These are phyloP conservation scores for Didymella exigua DNA, from an alignment of 2,329 filamentous ascomycete species.

Conservation along the genomic window DNA sequence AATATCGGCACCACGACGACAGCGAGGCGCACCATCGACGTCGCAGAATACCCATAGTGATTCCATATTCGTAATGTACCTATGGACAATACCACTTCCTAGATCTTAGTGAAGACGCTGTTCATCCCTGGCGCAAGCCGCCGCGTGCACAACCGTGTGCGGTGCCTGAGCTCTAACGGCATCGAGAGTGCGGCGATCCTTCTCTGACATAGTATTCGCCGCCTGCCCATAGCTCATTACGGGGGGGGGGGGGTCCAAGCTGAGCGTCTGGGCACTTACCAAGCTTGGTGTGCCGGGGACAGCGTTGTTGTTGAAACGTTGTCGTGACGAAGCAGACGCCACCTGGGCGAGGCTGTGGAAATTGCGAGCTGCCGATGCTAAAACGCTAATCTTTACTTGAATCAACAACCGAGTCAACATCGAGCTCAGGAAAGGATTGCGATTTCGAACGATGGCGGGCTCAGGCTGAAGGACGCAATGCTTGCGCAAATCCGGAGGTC, in stretches of 20 bases:
- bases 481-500: conserved; percentile 15
- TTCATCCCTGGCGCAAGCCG: not conserved
- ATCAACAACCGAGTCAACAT: not conserved
- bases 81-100: not conserved
- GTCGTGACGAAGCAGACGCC: not conserved
- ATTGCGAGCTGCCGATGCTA: not conserved
- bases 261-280: not conserved
- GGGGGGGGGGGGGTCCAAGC: not conserved
- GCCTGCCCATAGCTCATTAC: conserved; percentile 3
- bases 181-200: not conserved
- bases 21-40: not conserved
- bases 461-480: conserved; percentile 8
- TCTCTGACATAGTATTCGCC: not conserved
- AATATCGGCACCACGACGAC: not conserved
- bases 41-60: not conserved
- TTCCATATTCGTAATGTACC: not conserved
- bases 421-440: not conserved
- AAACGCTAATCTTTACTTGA: not conserved
- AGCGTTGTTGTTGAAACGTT: conserved; percentile 8
- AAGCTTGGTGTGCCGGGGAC: conserved; percentile 2
- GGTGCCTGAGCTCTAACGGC: conserved; percentile 3
- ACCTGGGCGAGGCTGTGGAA: not conserved
- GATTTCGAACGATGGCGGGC: not conserved
- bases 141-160: not conserved
- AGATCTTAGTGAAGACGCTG: conserved; percentile 2